phyloP scores from a whole-genome alignment of 441 rosid species.

The Jatropha multifida region DNA sequence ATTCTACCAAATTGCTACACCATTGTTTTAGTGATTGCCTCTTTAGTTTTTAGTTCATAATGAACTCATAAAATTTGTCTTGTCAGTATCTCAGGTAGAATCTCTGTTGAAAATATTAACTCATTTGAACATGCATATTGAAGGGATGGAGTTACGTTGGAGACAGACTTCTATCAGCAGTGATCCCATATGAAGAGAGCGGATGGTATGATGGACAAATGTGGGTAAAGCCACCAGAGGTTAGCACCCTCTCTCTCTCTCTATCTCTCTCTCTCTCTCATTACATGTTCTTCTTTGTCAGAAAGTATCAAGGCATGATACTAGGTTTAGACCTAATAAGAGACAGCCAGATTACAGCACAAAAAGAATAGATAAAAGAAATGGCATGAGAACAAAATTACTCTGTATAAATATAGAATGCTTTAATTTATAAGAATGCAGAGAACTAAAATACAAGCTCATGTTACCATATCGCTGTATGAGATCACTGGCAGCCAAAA shows the following conservation, averaged over 20 bases:
- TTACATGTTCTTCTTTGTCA: not conserved
- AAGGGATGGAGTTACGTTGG: constrained; percentile 99
- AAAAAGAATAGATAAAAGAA: constrained; percentile 1
- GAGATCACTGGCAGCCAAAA: constrained; percentile 12
- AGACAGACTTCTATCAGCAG: constrained; percentile 92
- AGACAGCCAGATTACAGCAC: not conserved
- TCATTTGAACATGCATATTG: constrained; percentile 15
- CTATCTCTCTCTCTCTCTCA: not conserved
- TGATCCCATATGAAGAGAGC: constrained; percentile 91
- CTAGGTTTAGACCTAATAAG: not conserved
- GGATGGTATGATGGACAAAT: constrained; percentile 99
- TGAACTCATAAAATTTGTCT: not conserved
- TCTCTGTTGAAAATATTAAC: not conserved
- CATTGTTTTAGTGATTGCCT: not conserved
- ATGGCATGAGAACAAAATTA: not conserved
- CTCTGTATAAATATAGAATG: not conserved
- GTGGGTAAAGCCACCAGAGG: constrained; percentile 99
- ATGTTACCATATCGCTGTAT: constrained; percentile 10
- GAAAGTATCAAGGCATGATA: not conserved
- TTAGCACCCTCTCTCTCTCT: constrained; percentile 29
- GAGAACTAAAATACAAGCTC: constrained; percentile 11
- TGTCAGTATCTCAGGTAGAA: not conserved
- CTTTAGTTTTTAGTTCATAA: not conserved
- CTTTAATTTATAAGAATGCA: not conserved
- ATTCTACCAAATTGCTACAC: not conserved